These are phyloP conservation scores for Cercospora brassicicola DNA, from an alignment of 2,329 filamentous ascomycete genomes.

Conservation along the genomic window DNA sequence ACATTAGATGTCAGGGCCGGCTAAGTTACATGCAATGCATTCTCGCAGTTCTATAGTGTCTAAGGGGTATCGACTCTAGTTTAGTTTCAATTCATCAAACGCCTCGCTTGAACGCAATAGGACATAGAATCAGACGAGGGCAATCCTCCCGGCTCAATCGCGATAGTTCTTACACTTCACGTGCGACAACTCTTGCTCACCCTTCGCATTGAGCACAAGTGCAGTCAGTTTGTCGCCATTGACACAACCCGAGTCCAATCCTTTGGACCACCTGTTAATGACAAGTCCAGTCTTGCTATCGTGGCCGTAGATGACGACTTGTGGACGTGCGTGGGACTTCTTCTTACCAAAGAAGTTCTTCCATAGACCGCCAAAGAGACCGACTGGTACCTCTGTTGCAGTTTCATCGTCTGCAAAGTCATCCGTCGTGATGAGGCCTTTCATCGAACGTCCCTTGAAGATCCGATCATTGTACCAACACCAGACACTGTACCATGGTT, in stretches of 20 bases:
- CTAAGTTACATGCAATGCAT: neutral
- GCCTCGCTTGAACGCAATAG: slow-evolving; percentile 22
- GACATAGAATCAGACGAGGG: neutral
- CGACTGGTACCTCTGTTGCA: neutral
- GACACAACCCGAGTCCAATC: slow-evolving; percentile 81
- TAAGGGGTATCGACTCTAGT: slow-evolving; percentile 12
- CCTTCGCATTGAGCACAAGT: slow-evolving; percentile 66
- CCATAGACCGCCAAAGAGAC: slow-evolving; percentile 20
- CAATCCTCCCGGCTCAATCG: neutral
- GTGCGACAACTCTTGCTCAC: slow-evolving; percentile 37
- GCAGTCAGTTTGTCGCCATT: slow-evolving; percentile 74
- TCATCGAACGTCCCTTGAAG: slow-evolving; percentile 26
- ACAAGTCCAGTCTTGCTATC: slow-evolving; percentile 72
- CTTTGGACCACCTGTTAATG: slow-evolving; percentile 70
- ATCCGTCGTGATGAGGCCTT: slow-evolving; percentile 20
- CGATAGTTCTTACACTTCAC: slow-evolving; percentile 46
- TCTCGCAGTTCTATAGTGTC: slow-evolving; percentile 6
- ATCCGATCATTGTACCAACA: slow-evolving; percentile 39
- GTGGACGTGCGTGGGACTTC: slow-evolving; percentile 46
- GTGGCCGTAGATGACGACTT: slow-evolving; percentile 82
- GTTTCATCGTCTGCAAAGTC: slow-evolving; percentile 5
- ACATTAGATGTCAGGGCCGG: neutral
- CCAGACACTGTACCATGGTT: slow-evolving; percentile 38
- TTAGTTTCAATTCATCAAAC: slow-evolving; percentile 1
- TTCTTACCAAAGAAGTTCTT: slow-evolving; percentile 32